Evolutionary conservation across 768 basidiomycete genomes (phyloP).

Genomic region (Termitomyces sp.): DNA sequence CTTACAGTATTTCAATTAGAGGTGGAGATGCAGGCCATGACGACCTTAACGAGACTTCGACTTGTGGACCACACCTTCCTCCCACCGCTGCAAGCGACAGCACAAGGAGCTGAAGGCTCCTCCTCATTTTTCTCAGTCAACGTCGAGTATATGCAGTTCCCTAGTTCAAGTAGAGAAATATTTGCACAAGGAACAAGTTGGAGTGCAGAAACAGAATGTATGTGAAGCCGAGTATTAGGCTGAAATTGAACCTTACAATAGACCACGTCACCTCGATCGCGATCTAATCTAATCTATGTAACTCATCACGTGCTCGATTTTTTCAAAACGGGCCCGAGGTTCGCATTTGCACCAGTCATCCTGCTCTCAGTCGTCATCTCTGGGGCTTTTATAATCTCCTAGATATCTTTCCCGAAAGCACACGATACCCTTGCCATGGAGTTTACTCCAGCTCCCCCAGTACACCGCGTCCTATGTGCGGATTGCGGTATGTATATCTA

Average conservation of each 20-base stretch:
- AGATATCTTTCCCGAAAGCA: not conserved
- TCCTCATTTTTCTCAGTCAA: constrained; percentile 11
- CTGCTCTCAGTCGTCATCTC: not conserved
- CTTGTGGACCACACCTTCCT: constrained; percentile 34
- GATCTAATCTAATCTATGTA: constrained; percentile 13
- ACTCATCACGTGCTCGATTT: constrained; percentile 14
- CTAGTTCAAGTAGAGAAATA: not conserved
- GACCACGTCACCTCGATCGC: constrained; percentile 7
- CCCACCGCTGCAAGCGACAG: constrained; percentile 10
- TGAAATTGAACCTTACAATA: not conserved
- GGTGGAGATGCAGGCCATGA: constrained; percentile 66
- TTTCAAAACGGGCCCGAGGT: constrained; percentile 7
- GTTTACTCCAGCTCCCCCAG: constrained; percentile 67
- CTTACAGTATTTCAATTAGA: constrained; percentile 63
- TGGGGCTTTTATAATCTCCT: not conserved
- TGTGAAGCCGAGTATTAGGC: not conserved
- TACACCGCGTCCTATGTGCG: constrained; percentile 84
- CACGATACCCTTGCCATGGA: constrained; percentile 52
- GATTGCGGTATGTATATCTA: constrained; percentile 64
- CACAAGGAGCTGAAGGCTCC: constrained; percentile 13
- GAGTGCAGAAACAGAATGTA: not conserved
- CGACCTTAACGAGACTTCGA: constrained; percentile 57
- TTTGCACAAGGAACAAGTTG: not conserved
- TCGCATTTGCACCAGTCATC: constrained; percentile 10
- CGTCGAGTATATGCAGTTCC: not conserved